Evolutionary conservation across 2,329 filamentous ascomycete genomes (phyloP), one percentile per base, ranked within the genome.

Genomic region (Niveomyces coronatus): DNA sequence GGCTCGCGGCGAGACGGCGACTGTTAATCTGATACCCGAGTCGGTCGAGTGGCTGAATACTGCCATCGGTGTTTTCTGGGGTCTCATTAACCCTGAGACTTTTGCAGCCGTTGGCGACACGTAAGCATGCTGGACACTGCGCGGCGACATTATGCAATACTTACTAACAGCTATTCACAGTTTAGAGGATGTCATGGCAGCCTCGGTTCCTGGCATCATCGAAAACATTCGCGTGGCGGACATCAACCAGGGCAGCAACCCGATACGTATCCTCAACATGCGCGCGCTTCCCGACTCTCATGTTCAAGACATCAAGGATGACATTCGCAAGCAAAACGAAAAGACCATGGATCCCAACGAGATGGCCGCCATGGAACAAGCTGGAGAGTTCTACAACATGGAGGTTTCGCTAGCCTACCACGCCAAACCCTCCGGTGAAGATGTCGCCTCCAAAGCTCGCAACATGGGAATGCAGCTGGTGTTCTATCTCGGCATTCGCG

Each of bases 401-500:
- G 88, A 95, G 57, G 80, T 85, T 18, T 85, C 86, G 0, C 81
- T 95, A 51, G 88, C 88, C 1, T 95, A 95, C 56, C 87, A 95
- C 53, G 85, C 89, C 9, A 78, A 81, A 54, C 87, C 87, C 10
- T 80, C 75, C 3, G 71, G 75, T 5, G 67, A 68, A 41, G 74
- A 79, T 33, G 71, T 86, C 11, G 82, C 84, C 3, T 82, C 84
- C 31, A 91, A 88, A 59, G 86, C 87, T 5, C 76, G 82, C 48
- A 96, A 95, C 56, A 94, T 95, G 85, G 88, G 94, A 52, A 94
- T 95, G 86, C 83, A 93, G 51, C 63, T 96, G 11, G 76, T 95
- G 8, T 96, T 98, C 57, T 96, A 95, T 47, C 72, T 96, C 1
- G 91, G 91, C 41, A 67, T 94, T 53, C 86, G 84, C 53, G 88